Conservation (phyloP, 176 grass and related monocot species). For the Carex parvula region DNA sequence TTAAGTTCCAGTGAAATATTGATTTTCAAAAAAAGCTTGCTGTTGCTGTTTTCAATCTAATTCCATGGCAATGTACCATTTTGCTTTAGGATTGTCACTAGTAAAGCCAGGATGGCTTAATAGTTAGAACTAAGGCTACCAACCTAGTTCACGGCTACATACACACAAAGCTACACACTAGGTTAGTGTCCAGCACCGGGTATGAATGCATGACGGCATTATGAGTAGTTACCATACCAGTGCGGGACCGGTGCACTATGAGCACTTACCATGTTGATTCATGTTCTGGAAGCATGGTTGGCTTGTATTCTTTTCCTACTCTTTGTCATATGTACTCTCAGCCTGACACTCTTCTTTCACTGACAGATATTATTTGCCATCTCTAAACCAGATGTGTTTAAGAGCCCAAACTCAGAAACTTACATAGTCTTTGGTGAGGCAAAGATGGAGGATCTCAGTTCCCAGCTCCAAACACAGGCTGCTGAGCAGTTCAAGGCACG, state of each 20-base stretch:
- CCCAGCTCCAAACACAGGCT: conserved; percentile 61
- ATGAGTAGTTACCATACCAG: neutral
- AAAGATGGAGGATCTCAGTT: conserved; percentile 67
- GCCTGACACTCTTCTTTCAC: neutral
- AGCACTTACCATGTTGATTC: neutral
- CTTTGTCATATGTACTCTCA: neutral
- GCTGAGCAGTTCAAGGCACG: conserved; percentile 62
- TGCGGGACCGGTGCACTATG: neutral
- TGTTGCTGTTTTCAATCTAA: neutral
- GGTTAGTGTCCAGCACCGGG: neutral
- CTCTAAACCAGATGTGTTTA: conserved; percentile 68
- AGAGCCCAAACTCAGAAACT: conserved; percentile 64
- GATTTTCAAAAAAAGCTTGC: neutral
- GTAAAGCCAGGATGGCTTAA: neutral
- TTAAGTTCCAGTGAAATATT: neutral
- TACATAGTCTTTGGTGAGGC: conserved; percentile 66
- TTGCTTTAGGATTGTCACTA: neutral
- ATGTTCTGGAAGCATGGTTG: neutral
- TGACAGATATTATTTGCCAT: conserved; percentile 63
- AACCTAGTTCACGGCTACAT: neutral
- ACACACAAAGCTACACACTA: neutral
- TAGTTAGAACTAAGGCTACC: neutral
- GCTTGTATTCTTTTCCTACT: neutral
- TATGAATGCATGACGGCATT: neutral
- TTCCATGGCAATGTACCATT: neutral